These are phyloP conservation scores for Coemansia sp. DNA, from an alignment of 192 early-diverging fungal species.

Conservation along the genomic window DNA sequence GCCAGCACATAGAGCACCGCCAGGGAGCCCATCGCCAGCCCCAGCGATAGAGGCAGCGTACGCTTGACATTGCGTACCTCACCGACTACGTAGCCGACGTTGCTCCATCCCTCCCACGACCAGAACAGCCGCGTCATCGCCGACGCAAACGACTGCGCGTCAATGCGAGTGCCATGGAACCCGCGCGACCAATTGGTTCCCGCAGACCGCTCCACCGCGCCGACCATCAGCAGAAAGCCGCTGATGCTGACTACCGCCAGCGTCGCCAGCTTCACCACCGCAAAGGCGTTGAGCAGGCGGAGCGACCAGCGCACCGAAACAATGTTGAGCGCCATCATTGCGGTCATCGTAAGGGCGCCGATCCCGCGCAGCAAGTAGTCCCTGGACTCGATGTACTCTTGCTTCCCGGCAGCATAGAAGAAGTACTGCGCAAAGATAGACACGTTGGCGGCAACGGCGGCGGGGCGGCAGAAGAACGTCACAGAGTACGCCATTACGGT, in stretches of 20 bases:
- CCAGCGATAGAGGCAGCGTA: slow-evolving; percentile 72
- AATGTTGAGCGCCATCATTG: slow-evolving; percentile 62
- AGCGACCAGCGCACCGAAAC: slow-evolving; percentile 64
- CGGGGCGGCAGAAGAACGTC: slow-evolving; percentile 56
- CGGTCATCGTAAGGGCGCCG: slow-evolving; percentile 57
- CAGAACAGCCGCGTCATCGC: slow-evolving; percentile 58
- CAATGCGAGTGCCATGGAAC: slow-evolving; percentile 60
- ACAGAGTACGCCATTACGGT: slow-evolving; percentile 58
- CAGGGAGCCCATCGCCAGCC: slow-evolving; percentile 71
- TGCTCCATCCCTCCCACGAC: slow-evolving; percentile 67
- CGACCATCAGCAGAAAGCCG: slow-evolving; percentile 68
- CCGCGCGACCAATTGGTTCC: slow-evolving; percentile 61
- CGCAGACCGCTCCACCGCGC: slow-evolving; percentile 44
- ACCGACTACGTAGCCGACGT: slow-evolving; percentile 74
- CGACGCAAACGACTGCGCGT: slow-evolving; percentile 54
- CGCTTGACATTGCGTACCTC: slow-evolving; percentile 79
- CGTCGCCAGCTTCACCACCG: slow-evolving; percentile 68
- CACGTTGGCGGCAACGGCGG: slow-evolving; percentile 53
- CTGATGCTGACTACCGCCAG: slow-evolving; percentile 65
- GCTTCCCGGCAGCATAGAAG: slow-evolving; percentile 44
- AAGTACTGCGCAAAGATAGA: slow-evolving; percentile 56
- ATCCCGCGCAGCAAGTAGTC: slow-evolving; percentile 53
- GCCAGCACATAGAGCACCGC: slow-evolving; percentile 71
- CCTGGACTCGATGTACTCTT: slow-evolving; percentile 23
- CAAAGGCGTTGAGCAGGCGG: slow-evolving; percentile 67